Evolutionary conservation across 129 eudicot genomes (phyloP).

Genomic region (Flaveria ramosissima): DNA sequence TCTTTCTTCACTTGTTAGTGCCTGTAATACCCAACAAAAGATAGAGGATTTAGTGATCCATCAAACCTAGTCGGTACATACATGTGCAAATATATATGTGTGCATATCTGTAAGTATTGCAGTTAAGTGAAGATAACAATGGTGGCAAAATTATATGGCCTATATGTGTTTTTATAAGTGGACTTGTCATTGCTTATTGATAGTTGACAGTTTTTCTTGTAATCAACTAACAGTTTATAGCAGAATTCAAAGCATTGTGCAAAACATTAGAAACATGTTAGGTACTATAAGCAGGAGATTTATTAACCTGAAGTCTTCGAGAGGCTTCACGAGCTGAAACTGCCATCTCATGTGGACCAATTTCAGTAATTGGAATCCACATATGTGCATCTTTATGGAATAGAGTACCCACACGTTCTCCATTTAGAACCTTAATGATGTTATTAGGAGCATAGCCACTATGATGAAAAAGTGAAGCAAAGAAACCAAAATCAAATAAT

Average conservation of each 20-base stretch:
- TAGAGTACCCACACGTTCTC: slow-evolving; percentile 77
- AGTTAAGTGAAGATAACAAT: neutral
- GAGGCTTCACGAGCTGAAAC: slow-evolving; percentile 80
- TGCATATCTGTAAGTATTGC: neutral
- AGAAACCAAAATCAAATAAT: slow-evolving; percentile 10
- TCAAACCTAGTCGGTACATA: neutral
- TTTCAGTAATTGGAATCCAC: slow-evolving; percentile 56
- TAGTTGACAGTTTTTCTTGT: neutral
- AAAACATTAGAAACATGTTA: slow-evolving; percentile 3
- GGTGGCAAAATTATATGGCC: neutral
- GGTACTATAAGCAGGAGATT: slow-evolving; percentile 22
- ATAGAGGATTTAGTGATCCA: neutral
- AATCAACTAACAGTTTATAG: neutral
- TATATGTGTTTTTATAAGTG: neutral
- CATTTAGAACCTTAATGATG: slow-evolving; percentile 67
- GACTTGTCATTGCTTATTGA: neutral
- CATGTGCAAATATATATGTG: neutral
- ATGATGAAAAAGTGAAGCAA: slow-evolving; percentile 12
- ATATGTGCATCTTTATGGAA: slow-evolving; percentile 77
- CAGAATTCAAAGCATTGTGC: neutral
- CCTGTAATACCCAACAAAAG: slow-evolving; percentile 37
- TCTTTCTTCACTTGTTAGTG: slow-evolving; percentile 65
- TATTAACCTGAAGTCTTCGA: slow-evolving; percentile 68
- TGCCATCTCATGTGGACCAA: slow-evolving; percentile 79
- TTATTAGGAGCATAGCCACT: slow-evolving; percentile 74